These are phyloP conservation scores for Talaromyces sp. DNA, from an alignment of 2,329 filamentous ascomycete species.

Conservation along the genomic window DNA sequence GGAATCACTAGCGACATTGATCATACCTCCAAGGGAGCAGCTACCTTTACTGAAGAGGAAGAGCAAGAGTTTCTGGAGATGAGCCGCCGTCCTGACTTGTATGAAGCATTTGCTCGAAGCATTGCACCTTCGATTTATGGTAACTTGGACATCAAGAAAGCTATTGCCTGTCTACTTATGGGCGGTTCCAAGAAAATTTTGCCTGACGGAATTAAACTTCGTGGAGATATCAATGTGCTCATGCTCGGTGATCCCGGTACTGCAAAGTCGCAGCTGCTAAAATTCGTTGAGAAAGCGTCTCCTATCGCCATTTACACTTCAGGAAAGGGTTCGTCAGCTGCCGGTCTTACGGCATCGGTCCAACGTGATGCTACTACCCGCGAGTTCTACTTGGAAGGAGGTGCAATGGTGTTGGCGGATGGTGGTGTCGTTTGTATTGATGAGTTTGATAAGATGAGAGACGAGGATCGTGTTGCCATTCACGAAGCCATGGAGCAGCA, in stretches of 20 bases:
- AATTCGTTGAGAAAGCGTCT: slow-evolving; percentile 94
- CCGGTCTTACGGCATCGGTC: slow-evolving; percentile 94
- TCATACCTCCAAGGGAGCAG: slow-evolving; percentile 79
- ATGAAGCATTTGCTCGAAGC: slow-evolving; percentile 82
- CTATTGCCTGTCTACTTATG: slow-evolving; percentile 87
- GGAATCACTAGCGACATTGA: slow-evolving; percentile 90
- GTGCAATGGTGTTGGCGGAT: slow-evolving; percentile 96
- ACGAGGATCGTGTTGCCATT: slow-evolving; percentile 95
- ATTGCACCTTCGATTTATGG: slow-evolving; percentile 98
- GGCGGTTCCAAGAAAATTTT: slow-evolving; percentile 97
- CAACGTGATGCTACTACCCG: slow-evolving; percentile 87
- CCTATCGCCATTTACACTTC: slow-evolving; percentile 99
- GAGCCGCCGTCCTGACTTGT: slow-evolving; percentile 87
- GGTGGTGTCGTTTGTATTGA: slow-evolving; percentile 98
- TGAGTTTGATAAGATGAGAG: slow-evolving; percentile 99
- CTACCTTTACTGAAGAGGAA: slow-evolving; percentile 87
- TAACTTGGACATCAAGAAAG: slow-evolving; percentile 93
- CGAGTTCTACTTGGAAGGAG: slow-evolving; percentile 96
- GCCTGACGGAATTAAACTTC: slow-evolving; percentile 93
- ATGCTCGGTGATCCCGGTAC: slow-evolving; percentile 96
- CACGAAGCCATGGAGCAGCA: slow-evolving; percentile 99
- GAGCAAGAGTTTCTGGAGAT: slow-evolving; percentile 94
- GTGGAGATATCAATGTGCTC: slow-evolving; percentile 97
- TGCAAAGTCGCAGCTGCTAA: slow-evolving; percentile 93
- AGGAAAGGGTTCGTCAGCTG: slow-evolving; percentile 94